Evolutionary conservation across 2,329 filamentous ascomycete species (phyloP).

Genomic region (Drechslerella stenobrocha): DNA sequence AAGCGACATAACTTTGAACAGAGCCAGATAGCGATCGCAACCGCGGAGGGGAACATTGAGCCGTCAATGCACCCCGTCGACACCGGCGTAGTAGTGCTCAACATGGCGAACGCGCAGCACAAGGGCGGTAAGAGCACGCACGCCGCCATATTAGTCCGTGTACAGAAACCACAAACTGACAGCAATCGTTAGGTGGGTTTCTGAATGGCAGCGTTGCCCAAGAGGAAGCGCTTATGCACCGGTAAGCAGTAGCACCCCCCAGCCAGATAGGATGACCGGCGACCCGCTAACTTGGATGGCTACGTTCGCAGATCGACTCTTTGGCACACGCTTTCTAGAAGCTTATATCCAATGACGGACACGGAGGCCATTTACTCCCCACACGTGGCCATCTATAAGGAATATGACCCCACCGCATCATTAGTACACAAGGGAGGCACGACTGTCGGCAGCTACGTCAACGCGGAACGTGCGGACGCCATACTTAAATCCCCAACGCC

Average conservation of each 20-base stretch:
- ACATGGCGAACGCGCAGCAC: slow-evolving; percentile 65
- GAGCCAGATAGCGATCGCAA: slow-evolving; percentile 52
- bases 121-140: slow-evolving; percentile 59
- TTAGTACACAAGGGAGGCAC: too few relatives aligned
- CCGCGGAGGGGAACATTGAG: slow-evolving; percentile 33
- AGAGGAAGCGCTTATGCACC: slow-evolving; percentile 69
- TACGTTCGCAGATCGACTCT: slow-evolving; percentile 56
- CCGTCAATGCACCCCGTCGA: slow-evolving; percentile 52
- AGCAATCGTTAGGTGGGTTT: slow-evolving; percentile 60
- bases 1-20: slow-evolving; percentile 49
- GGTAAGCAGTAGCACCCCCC: slow-evolving; percentile 6
- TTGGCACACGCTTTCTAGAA: slow-evolving; percentile 58
- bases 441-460: slow-evolving; percentile 26
- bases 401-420: slow-evolving; percentile 51
- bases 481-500: slow-evolving; percentile 5
- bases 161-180: not conserved
- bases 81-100: slow-evolving; percentile 64
- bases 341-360: slow-evolving; percentile 62
- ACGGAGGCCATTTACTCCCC: slow-evolving; percentile 65
- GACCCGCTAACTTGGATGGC: slow-evolving; percentile 54
- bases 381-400: slow-evolving; percentile 64
- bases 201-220: slow-evolving; percentile 66
- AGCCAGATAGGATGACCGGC: slow-evolving; percentile 54
- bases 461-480: slow-evolving; percentile 52
- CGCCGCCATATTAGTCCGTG: not conserved